phyloP scores from a whole-genome alignment of 2,329 filamentous ascomycete genomes.

The Cercospora sp. region DNA sequence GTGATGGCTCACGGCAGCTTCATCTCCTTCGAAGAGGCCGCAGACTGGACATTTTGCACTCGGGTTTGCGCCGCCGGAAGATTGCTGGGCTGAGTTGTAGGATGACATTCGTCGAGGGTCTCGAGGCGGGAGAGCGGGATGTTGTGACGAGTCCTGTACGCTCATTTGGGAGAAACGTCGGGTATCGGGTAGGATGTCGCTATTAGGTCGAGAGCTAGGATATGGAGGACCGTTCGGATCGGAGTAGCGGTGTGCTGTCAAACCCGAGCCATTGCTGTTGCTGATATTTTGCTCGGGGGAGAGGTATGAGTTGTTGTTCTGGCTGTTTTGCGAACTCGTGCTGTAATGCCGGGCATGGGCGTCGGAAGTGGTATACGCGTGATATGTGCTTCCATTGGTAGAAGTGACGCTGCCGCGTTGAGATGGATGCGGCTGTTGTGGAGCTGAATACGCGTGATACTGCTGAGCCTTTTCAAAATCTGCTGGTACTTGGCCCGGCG shows the following conservation, averaged over 20 bases:
- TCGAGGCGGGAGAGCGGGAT: slow-evolving; percentile 7
- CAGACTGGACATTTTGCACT: slow-evolving; percentile 37
- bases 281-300: background rate
- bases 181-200: slow-evolving; percentile 28
- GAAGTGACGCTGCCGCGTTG: slow-evolving; percentile 17
- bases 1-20: slow-evolving; percentile 39
- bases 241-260: slow-evolving; percentile 13
- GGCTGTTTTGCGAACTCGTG: slow-evolving; percentile 1
- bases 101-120: background rate
- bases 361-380: slow-evolving; percentile 6
- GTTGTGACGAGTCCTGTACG: slow-evolving; percentile 18
- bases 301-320: background rate
- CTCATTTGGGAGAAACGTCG: slow-evolving; percentile 27
- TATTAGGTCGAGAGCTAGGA: slow-evolving; percentile 19
- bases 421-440: slow-evolving; percentile 20
- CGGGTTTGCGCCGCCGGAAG: background rate
- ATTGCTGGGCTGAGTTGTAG: background rate
- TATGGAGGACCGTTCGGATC: slow-evolving; percentile 19
- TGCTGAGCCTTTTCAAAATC: slow-evolving; percentile 16
- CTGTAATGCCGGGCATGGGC: slow-evolving; percentile 13
- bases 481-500: slow-evolving; percentile 20
- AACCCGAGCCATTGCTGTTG: background rate
- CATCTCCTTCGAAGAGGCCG: slow-evolving; percentile 38
- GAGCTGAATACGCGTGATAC: slow-evolving; percentile 26
- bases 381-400: slow-evolving; percentile 14